These are phyloP conservation scores for Echria macrotheca DNA, from an alignment of 495 filamentous ascomycete species.

Conservation along the genomic window DNA sequence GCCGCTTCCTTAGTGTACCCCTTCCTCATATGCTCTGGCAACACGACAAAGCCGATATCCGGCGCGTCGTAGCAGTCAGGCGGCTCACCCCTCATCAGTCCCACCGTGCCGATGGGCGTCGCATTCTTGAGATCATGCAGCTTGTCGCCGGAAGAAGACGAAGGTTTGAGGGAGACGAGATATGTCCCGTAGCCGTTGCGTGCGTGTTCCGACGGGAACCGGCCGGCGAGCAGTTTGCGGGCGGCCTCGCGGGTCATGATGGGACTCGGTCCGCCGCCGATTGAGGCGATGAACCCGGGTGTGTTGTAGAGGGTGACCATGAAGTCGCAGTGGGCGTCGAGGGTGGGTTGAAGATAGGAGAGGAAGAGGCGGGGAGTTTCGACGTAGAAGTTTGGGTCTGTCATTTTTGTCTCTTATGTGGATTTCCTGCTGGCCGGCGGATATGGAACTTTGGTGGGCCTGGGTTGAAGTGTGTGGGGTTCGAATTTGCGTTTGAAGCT, in stretches of 20 bases:
- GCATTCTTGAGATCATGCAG: background rate
- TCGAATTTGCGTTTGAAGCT: too few relatives aligned
- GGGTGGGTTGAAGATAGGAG: conserved; percentile 24
- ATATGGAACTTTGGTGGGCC: too few relatives aligned
- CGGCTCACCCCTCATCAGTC: conserved; percentile 27
- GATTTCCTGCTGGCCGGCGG: too few relatives aligned
- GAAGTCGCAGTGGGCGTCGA: conserved; percentile 31
- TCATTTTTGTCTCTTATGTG: too few relatives aligned
- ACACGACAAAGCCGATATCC: conserved; percentile 33
- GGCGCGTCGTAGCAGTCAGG: conserved; percentile 23
- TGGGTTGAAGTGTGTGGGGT: too few relatives aligned
- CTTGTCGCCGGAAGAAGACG: background rate
- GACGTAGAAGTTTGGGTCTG: conserved; percentile 24
- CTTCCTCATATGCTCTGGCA: conserved; percentile 29
- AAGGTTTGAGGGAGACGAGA: conserved; percentile 21
- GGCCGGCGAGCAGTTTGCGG: conserved; percentile 15
- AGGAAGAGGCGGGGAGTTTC: conserved; percentile 31
- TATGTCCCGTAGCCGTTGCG: conserved; percentile 29
- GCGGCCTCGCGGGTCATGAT: conserved; percentile 26
- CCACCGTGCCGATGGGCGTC: conserved; percentile 25
- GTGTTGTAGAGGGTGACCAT: conserved; percentile 32
- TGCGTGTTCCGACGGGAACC: conserved; percentile 22
- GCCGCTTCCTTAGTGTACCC: conserved; percentile 38
- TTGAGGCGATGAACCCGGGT: conserved; percentile 25
- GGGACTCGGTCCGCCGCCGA: conserved; percentile 16